Evolutionary conservation across 805 yeast species (phyloP).

Genomic region (Sporopachydermia lactativora): DNA sequence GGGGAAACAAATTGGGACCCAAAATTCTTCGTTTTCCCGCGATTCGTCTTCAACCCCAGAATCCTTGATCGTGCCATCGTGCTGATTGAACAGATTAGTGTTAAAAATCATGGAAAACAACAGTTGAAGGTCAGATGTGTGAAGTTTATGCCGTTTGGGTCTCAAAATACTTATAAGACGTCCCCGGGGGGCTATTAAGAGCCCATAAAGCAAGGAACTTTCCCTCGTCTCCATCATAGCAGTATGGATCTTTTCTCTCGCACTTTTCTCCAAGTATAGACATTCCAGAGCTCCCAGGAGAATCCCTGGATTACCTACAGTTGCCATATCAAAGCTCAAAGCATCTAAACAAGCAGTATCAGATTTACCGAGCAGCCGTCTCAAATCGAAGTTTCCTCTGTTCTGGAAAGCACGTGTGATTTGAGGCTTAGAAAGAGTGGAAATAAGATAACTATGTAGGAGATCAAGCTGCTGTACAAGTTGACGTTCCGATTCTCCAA

Average conservation of each 20-base stretch:
- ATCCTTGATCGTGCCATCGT: conserved; percentile 9
- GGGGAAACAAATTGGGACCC: conserved; percentile 92
- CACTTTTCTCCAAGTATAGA: conserved; percentile 39
- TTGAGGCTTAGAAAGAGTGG: conserved; percentile 72
- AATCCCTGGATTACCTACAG: conserved; percentile 40
- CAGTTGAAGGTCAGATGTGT: conserved; percentile 69
- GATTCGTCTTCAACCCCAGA: conserved; percentile 10
- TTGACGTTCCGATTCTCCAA: conserved; percentile 37
- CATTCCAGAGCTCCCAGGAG: conserved; percentile 55
- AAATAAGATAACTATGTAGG: conserved; percentile 62
- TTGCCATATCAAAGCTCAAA: conserved; percentile 38
- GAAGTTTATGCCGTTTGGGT: conserved; percentile 65
- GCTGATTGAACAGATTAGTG: conserved; percentile 33
- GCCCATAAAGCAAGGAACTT: conserved; percentile 57
- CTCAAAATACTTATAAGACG: conserved; percentile 54
- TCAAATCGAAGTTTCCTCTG: conserved; percentile 68
- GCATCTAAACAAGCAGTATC: conserved; percentile 61
- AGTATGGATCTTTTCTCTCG: conserved; percentile 42
- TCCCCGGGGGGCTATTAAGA: conserved; percentile 52
- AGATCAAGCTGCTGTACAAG: conserved; percentile 52
- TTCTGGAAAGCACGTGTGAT: conserved; percentile 52
- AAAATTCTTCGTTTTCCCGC: conserved; percentile 39
- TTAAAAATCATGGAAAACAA: conserved; percentile 58
- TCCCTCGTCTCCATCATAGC: conserved; percentile 35
- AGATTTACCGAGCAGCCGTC: conserved; percentile 53